Conservation (phyloP, 805 yeast species). For the Candida namnaoensis region DNA sequence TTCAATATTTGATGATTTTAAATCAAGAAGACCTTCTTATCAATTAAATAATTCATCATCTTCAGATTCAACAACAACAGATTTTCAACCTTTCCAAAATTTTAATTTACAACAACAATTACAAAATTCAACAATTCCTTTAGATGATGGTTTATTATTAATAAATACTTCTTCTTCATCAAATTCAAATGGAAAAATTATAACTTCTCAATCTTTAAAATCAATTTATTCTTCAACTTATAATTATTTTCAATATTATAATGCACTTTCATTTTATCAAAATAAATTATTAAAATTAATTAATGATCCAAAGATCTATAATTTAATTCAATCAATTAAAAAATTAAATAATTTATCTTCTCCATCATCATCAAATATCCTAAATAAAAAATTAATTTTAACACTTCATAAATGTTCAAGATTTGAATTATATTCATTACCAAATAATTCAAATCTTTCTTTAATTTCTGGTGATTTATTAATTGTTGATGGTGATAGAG, state of each 20-base stretch:
- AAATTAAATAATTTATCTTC: conserved; percentile 15
- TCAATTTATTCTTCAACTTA: conserved; percentile 36
- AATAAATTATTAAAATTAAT: conserved; percentile 3
- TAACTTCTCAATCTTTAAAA: conserved; percentile 52
- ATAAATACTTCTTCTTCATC: not conserved
- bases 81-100: conserved; percentile 3
- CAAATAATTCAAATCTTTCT: conserved; percentile 52
- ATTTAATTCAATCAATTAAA: conserved; percentile 19
- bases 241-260: conserved; percentile 45
- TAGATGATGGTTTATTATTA: conserved; percentile 58
- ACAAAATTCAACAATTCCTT: conserved; percentile 6
- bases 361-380: conserved; percentile 1
- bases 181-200: conserved; percentile 35
- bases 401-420: conserved; percentile 58
- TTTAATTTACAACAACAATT: no score
- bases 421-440: conserved; percentile 61
- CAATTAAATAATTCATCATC: conserved; percentile 4
- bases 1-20: conserved; percentile 8
- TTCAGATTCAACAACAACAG: conserved; percentile 6
- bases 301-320: conserved; percentile 24
- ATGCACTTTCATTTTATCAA: conserved; percentile 29
- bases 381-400: conserved; percentile 26
- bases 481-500: conserved; percentile 78
- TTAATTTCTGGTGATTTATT: conserved; percentile 58
- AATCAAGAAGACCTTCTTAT: conserved; percentile 16